phyloP scores from a whole-genome alignment of 2,329 filamentous ascomycete species.

The Thermothelomyces thermophilus region DNA sequence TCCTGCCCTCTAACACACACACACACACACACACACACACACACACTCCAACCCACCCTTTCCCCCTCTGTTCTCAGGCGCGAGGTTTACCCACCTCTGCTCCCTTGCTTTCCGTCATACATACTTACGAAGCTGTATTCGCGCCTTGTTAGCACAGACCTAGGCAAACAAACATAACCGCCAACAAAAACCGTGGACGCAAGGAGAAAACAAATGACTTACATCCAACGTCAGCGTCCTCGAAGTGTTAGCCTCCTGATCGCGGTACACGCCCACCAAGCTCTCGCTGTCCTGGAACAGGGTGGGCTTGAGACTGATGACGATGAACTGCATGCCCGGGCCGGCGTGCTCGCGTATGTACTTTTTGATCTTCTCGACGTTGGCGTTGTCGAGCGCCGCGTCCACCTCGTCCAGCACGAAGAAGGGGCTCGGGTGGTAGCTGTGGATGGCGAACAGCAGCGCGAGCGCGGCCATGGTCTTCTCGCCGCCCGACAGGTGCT shows the following conservation, averaged over 20 bases:
- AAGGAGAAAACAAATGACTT: conserved; percentile 40
- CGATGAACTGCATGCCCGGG: conserved; percentile 98
- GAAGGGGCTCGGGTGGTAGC: conserved; percentile 91
- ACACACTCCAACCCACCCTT: not conserved
- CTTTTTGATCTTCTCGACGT: conserved; percentile 91
- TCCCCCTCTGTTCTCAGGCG: not conserved
- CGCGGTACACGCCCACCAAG: conserved; percentile 88
- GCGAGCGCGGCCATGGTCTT: conserved; percentile 98
- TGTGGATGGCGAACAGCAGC: conserved; percentile 94
- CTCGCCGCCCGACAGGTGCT: conserved; percentile 92
- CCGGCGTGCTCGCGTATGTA: conserved; percentile 92
- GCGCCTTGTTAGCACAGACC: conserved; percentile 12
- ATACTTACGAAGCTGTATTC: conserved; percentile 7
- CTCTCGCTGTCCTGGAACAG: conserved; percentile 96
- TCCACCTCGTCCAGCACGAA: conserved; percentile 98
- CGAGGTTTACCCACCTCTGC: not conserved
- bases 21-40: not conserved
- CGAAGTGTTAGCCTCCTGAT: conserved; percentile 88
- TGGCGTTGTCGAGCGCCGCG: conserved; percentile 95
- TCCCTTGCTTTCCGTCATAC: not conserved
- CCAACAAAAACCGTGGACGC: not conserved
- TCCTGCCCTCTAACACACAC: too few relatives aligned
- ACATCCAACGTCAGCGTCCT: conserved; percentile 92
- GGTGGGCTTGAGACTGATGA: conserved; percentile 92
- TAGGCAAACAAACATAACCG: not conserved